Conservation (phyloP, 495 filamentous ascomycete genomes). For the Penicillium parvum region DNA sequence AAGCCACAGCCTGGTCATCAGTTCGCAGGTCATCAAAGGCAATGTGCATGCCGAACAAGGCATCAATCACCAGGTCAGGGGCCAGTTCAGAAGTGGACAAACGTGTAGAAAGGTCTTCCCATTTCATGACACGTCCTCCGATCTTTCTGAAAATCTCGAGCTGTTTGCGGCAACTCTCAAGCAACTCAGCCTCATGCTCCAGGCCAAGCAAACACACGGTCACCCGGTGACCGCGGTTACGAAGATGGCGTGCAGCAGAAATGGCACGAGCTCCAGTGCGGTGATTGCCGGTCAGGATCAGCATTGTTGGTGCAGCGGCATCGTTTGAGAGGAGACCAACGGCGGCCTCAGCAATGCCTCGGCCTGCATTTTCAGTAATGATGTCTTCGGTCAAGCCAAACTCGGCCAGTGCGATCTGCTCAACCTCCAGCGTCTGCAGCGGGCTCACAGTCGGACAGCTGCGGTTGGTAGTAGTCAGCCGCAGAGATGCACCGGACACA, state of each 20-base stretch:
- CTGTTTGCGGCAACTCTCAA: conserved; percentile 71
- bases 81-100: conserved; percentile 55
- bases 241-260: conserved; percentile 80
- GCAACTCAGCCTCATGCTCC: conserved; percentile 66
- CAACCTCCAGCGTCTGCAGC: conserved; percentile 81
- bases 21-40: conserved; percentile 78
- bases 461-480: conserved; percentile 57
- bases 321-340: conserved; percentile 52
- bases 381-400: conserved; percentile 83
- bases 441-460: conserved; percentile 78
- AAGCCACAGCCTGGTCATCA: conserved; percentile 76
- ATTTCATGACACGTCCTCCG: conserved; percentile 63
- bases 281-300: conserved; percentile 85
- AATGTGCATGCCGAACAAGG: conserved; percentile 75
- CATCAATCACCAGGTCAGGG: conserved; percentile 82
- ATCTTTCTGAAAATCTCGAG: conserved; percentile 71
- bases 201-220: conserved; percentile 79
- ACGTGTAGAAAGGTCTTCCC: conserved; percentile 46
- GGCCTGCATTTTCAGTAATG: conserved; percentile 84
- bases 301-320: conserved; percentile 57
- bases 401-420: conserved; percentile 79
- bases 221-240: conserved; percentile 71
- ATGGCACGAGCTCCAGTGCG: conserved; percentile 79
- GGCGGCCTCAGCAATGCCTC: conserved; percentile 80
- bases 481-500: conserved; percentile 35